Evolutionary conservation across 768 basidiomycete species (phyloP).

Genomic region (Leccinum ochraceum): DNA sequence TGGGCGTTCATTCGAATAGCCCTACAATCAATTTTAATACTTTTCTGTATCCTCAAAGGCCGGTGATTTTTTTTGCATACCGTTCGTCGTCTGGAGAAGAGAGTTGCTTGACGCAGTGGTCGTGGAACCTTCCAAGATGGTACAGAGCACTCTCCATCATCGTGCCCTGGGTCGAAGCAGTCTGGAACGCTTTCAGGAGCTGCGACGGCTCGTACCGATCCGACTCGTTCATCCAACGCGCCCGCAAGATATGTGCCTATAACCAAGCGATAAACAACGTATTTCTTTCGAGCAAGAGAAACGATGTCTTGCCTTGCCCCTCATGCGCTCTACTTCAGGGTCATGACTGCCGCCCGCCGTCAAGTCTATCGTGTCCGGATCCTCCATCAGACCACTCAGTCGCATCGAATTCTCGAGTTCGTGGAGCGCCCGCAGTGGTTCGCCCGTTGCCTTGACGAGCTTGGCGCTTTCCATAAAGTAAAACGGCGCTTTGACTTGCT

Average conservation of each 20-base stretch:
- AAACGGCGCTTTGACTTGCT: conserved; percentile 67
- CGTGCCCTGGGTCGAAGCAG: conserved; percentile 49
- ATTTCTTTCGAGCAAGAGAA: not conserved
- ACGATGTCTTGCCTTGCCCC: conserved; percentile 62
- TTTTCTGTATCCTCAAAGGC: not conserved
- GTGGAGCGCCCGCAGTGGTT: conserved; percentile 81
- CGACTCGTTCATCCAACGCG: conserved; percentile 92
- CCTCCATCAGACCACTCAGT: conserved; percentile 47
- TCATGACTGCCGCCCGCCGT: conserved; percentile 49
- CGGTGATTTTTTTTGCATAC: conserved; percentile 30
- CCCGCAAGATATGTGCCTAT: conserved; percentile 77
- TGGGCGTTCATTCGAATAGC: conserved; percentile 63
- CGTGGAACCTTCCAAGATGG: conserved; percentile 86
- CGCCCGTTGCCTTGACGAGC: conserved; percentile 74
- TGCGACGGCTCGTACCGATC: conserved; percentile 71
- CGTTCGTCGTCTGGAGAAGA: conserved; percentile 52
- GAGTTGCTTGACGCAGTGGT: conserved; percentile 68
- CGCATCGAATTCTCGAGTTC: conserved; percentile 80
- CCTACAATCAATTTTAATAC: conserved; percentile 35
- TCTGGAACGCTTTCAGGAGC: conserved; percentile 60
- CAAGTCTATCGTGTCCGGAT: conserved; percentile 52
- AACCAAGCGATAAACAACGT: not conserved
- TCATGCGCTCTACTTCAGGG: conserved; percentile 50
- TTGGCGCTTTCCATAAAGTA: conserved; percentile 92
- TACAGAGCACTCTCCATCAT: conserved; percentile 85